phyloP scores from a whole-genome alignment of 192 early-diverging fungal species.

The Backusella tarrabulga region DNA sequence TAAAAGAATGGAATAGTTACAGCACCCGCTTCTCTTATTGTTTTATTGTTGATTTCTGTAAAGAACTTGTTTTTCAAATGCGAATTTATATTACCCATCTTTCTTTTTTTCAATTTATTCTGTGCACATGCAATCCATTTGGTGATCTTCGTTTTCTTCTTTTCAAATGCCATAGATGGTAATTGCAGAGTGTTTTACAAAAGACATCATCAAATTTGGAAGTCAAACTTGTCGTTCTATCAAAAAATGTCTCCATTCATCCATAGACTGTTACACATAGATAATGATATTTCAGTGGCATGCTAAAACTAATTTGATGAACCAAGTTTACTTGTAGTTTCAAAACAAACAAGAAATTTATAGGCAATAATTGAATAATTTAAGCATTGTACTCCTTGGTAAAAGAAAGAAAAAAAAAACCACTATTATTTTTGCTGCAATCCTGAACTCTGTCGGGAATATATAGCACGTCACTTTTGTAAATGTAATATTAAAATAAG shows the following conservation, averaged over 20 bases:
- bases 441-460: background rate
- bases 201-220: background rate
- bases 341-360: background rate
- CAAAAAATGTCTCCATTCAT: background rate
- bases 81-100: too few relatives aligned
- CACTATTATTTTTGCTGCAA: background rate
- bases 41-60: background rate
- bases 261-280: too few relatives aligned
- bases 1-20: too few relatives aligned
- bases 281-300: too few relatives aligned
- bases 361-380: background rate
- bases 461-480: background rate
- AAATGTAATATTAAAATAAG: background rate
- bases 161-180: background rate
- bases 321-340: too few relatives aligned
- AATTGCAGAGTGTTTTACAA: background rate
- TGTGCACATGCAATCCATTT: background rate
- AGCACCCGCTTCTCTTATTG: too few relatives aligned
- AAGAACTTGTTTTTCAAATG: background rate
- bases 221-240: background rate
- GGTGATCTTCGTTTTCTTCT: background rate
- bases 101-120: background rate
- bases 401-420: too few relatives aligned
- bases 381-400: background rate
- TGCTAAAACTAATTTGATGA: too few relatives aligned